These are phyloP conservation scores for Candida yuanshanica DNA, from an alignment of 805 yeast species.

Conservation along the genomic window DNA sequence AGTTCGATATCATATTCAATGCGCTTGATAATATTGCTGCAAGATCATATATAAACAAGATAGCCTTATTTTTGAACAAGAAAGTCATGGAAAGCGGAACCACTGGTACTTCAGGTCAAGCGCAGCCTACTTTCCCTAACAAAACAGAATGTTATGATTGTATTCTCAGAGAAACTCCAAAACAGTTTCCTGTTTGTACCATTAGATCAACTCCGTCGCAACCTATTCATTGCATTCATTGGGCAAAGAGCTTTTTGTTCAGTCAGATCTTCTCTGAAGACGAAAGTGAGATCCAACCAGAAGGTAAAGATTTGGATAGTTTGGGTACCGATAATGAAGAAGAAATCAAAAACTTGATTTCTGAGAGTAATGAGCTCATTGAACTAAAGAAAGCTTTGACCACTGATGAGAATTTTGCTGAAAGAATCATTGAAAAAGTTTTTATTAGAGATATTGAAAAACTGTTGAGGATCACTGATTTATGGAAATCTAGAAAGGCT, in stretches of 20 bases:
- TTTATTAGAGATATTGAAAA: conserved; percentile 76
- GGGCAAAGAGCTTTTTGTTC: conserved; percentile 93
- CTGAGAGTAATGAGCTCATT: conserved; percentile 61
- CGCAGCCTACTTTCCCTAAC: conserved; percentile 83
- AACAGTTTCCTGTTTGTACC: conserved; percentile 92
- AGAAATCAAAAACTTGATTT: conserved; percentile 57
- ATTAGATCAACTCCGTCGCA: conserved; percentile 95
- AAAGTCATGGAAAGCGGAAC: conserved; percentile 94
- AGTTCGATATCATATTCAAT: conserved; percentile 77
- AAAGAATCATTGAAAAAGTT: conserved; percentile 49
- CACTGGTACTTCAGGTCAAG: conserved; percentile 91
- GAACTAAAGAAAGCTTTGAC: conserved; percentile 38
- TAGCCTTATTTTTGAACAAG: conserved; percentile 65
- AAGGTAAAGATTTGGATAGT: conserved; percentile 32
- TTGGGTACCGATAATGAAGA: conserved; percentile 60
- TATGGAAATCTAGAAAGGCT: conserved; percentile 68
- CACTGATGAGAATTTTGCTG: conserved; percentile 26
- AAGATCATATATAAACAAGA: conserved; percentile 78
- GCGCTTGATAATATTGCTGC: conserved; percentile 95
- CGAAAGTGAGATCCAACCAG: conserved; percentile 22
- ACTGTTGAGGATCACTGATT: conserved; percentile 58
- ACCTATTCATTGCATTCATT: conserved; percentile 92
- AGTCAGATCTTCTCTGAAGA: conserved; percentile 68
- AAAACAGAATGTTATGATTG: conserved; percentile 92
- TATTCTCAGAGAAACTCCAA: conserved; percentile 79